Percentiles rank a stretch among this genome's conserved stretches.
These are phyloP conservation scores for Apiotrichum sp. DNA, from an alignment of 1,284 basidiomycete species.

Conservation along the genomic window DNA sequence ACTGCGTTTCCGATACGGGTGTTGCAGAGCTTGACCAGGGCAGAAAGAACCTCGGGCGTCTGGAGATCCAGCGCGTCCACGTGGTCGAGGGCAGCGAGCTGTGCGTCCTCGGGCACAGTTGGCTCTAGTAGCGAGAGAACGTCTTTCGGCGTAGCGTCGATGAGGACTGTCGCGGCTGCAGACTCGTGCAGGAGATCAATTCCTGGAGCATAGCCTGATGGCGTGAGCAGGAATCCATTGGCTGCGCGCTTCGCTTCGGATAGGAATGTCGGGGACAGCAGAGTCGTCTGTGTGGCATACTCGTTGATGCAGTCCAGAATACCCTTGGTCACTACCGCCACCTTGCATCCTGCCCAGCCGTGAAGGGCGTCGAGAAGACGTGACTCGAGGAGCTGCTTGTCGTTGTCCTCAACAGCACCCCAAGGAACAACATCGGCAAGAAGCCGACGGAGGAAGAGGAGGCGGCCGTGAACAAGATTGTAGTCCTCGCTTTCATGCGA, in stretches of 20 bases:
- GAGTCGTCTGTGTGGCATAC: conserved; percentile 6
- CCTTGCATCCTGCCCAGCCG: not conserved
- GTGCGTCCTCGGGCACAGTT: conserved; percentile 10
- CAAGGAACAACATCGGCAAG: conserved; percentile 29
- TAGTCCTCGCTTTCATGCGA: conserved; percentile 8
- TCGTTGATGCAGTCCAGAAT: conserved; percentile 17
- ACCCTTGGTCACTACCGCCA: conserved; percentile 11
- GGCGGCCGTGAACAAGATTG: conserved; percentile 34
- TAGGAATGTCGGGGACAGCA: not conserved
- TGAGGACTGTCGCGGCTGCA: conserved; percentile 4
- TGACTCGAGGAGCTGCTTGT: conserved; percentile 10
- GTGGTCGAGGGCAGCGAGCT: conserved; percentile 4
- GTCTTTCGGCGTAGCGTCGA: not conserved
- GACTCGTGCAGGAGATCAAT: conserved; percentile 11
- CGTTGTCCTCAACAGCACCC: conserved; percentile 4
- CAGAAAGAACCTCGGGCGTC: not conserved
- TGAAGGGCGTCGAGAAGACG: conserved; percentile 9
- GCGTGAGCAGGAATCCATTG: conserved; percentile 4
- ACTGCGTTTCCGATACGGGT: conserved; percentile 8
- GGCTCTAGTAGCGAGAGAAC: conserved; percentile 3
- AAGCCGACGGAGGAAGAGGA: conserved; percentile 29
- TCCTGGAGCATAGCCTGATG: not conserved
- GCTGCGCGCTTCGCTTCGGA: not conserved
- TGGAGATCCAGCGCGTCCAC: not conserved
- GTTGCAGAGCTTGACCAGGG: not conserved